phyloP scores from a whole-genome alignment of 2,329 filamentous ascomycete species.

The Penicillium glabrum region DNA sequence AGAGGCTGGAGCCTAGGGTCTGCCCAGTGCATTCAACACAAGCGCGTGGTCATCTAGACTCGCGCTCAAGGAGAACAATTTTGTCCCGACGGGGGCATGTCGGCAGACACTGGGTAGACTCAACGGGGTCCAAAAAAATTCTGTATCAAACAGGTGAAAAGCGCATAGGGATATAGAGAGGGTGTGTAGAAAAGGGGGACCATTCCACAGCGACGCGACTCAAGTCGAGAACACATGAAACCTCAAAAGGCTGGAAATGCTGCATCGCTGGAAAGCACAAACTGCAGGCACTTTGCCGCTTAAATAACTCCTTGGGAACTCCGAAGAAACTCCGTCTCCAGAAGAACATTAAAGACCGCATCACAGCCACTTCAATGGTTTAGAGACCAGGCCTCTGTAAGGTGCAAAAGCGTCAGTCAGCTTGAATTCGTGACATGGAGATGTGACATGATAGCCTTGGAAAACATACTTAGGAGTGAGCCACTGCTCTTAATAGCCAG shows the following conservation, averaged over 20 bases:
- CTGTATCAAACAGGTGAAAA: not conserved
- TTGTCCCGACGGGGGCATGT: not conserved
- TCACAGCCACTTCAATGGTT: not conserved
- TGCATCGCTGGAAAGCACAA: conserved; percentile 19
- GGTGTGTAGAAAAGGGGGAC: conserved; percentile 8
- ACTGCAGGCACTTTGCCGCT: conserved; percentile 6
- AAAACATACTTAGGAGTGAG: conserved; percentile 4
- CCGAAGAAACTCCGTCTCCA: conserved; percentile 11
- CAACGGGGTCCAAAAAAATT: not conserved
- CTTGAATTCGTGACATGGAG: not conserved
- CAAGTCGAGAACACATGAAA: conserved; percentile 12
- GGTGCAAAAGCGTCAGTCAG: not conserved
- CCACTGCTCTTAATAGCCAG: not conserved
- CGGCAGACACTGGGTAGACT: not conserved
- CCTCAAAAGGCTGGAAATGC: conserved; percentile 10
- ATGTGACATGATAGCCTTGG: not conserved
- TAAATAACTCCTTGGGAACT: conserved; percentile 16
- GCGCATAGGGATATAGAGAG: not conserved
- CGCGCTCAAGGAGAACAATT: not conserved
- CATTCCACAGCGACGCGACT: conserved; percentile 13
- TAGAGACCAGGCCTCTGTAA: conserved; percentile 1
- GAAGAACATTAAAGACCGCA: conserved; percentile 3
- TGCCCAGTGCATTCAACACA: not conserved
- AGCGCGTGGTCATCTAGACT: not conserved
- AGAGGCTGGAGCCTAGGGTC: not conserved